Evolutionary conservation across 2,329 filamentous ascomycete species (phyloP).

Genomic region (Sclerotinia nivalis): DNA sequence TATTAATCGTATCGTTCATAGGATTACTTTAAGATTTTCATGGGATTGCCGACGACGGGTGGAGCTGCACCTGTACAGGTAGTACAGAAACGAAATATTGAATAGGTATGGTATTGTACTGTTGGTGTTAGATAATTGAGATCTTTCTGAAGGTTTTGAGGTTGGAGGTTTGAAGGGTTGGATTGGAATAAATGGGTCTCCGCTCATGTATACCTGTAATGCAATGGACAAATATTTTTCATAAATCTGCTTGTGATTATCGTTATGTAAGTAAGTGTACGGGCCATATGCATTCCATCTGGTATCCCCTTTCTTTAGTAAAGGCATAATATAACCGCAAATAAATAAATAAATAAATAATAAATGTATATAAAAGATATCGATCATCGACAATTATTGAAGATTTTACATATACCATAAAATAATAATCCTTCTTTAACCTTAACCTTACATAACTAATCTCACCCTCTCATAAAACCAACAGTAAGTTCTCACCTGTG

Average conservation of each 20-base stretch:
- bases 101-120: conserved; percentile 32
- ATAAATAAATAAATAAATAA: too few species aligned
- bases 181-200: background rate
- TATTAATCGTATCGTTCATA: conserved; percentile 37
- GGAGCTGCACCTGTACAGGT: conserved; percentile 45
- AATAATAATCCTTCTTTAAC: too few species aligned
- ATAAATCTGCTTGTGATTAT: background rate
- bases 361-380: too few species aligned
- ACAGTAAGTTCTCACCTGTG: too few species aligned
- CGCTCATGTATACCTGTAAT: background rate
- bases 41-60: conserved; percentile 83
- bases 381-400: background rate
- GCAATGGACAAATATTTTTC: background rate
- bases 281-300: too few species aligned
- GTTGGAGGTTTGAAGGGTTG: background rate
- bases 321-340: too few species aligned
- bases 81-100: conserved; percentile 8
- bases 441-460: too few species aligned
- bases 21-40: conserved; percentile 88
- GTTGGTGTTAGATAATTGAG: too few species aligned
- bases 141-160: background rate
- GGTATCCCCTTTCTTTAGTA: too few species aligned
- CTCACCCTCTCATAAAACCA: too few species aligned
- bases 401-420: background rate
- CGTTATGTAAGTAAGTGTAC: background rate